Conservation (phyloP, 495 filamentous ascomycete species). For the Lasiosphaeriaceae sp. region DNA sequence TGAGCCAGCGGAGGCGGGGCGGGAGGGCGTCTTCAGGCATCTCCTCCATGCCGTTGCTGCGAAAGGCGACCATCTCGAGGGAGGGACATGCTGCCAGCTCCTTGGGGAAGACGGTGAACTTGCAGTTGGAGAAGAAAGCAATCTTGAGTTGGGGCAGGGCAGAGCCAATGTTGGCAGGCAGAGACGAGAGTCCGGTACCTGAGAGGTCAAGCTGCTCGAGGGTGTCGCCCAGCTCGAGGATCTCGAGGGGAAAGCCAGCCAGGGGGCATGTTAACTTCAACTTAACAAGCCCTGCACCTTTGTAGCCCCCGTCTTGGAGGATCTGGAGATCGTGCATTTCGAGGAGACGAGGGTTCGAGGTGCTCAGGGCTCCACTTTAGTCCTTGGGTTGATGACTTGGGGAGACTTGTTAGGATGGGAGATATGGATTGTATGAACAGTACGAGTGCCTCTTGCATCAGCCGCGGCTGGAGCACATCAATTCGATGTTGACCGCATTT, state of each 20-base stretch:
- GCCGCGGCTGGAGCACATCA: background rate
- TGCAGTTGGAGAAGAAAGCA: conserved; percentile 42
- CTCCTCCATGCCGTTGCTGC: conserved; percentile 38
- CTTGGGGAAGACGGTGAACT: conserved; percentile 39
- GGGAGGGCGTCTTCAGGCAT: conserved; percentile 41
- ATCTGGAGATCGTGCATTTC: conserved; percentile 27
- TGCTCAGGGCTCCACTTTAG: background rate
- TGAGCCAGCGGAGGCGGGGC: conserved; percentile 38
- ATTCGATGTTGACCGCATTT: conserved; percentile 2
- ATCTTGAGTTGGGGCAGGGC: conserved; percentile 40
- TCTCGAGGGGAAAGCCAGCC: conserved; percentile 34
- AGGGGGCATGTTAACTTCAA: conserved; percentile 37
- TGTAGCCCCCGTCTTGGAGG: conserved; percentile 26
- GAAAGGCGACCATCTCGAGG: conserved; percentile 45
- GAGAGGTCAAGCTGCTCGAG: conserved; percentile 47
- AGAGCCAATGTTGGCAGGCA: conserved; percentile 34
- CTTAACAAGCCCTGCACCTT: conserved; percentile 23
- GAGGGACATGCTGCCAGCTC: conserved; percentile 35
- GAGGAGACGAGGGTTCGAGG: background rate
- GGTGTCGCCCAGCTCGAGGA: conserved; percentile 34
- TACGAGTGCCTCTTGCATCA: too few relatives aligned
- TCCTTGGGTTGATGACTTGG: too few relatives aligned
- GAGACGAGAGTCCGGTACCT: conserved; percentile 33
- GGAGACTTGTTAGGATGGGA: too few relatives aligned
- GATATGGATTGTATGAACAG: too few relatives aligned